Conservation (phyloP, 2,329 filamentous ascomycete genomes). For the Tolypocladium tundrense region DNA sequence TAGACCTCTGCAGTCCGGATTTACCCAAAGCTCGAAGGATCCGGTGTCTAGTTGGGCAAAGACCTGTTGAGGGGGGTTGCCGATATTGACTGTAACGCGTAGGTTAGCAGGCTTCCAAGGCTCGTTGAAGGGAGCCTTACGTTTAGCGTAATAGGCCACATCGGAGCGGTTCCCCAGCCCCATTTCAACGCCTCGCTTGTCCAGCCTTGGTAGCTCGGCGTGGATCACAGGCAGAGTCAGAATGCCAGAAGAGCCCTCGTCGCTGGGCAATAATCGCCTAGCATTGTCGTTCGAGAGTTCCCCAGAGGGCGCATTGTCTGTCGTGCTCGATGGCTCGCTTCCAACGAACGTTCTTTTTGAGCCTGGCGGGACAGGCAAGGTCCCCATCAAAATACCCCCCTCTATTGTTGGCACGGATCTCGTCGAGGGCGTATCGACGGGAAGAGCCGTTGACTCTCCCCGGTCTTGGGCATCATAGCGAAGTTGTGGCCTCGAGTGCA, state of each 20-base stretch:
- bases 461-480: slow-evolving; percentile 3
- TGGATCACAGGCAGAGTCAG: slow-evolving; percentile 20
- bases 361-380: slow-evolving; percentile 4
- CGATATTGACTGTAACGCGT: slow-evolving; percentile 29
- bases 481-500: slow-evolving; percentile 6
- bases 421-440: neutral
- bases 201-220: slow-evolving; percentile 19
- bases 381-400: slow-evolving; percentile 1
- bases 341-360: neutral
- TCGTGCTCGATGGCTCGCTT: neutral
- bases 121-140: slow-evolving; percentile 18
- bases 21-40: slow-evolving; percentile 53
- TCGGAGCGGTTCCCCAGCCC: slow-evolving; percentile 40
- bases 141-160: slow-evolving; percentile 41
- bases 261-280: neutral
- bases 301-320: neutral
- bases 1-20: slow-evolving; percentile 45
- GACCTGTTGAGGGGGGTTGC: slow-evolving; percentile 42
- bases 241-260: slow-evolving; percentile 7
- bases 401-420: neutral
- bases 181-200: slow-evolving; percentile 31
- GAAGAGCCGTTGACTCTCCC: slow-evolving; percentile 1
- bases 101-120: neutral
- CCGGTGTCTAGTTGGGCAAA: slow-evolving; percentile 49
- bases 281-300: neutral